Evolutionary conservation across 108 stramenopile genomes (phyloP).

Genomic region (Aurantiochytrium sp.): DNA sequence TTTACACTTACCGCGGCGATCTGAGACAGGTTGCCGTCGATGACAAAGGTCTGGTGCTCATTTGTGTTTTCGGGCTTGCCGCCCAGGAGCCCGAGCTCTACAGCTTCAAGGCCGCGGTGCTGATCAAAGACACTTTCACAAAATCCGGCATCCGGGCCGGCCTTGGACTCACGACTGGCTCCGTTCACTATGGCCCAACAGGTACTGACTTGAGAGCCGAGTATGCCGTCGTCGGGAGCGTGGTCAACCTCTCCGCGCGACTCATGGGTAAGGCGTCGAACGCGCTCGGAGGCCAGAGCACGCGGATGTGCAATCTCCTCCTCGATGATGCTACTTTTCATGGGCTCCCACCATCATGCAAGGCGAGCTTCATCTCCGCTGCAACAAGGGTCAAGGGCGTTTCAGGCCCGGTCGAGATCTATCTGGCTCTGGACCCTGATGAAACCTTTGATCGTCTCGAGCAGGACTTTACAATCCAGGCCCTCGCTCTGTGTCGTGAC

Average conservation of each 20-base stretch:
- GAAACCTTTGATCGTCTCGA: neutral
- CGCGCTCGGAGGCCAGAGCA: neutral
- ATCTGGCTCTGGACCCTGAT: neutral
- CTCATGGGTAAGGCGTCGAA: neutral
- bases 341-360: neutral
- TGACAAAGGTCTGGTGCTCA: slow-evolving; percentile 18
- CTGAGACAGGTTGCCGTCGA: neutral
- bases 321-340: neutral
- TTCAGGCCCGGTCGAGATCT: neutral
- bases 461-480: neutral
- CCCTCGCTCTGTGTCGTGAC: neutral
- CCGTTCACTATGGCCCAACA: neutral
- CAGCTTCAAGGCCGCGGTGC: neutral
- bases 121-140: neutral
- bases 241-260: neutral
- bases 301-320: neutral
- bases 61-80: neutral
- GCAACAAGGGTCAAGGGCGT: neutral
- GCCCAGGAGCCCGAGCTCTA: neutral
- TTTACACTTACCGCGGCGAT: neutral
- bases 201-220: neutral
- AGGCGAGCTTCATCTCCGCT: neutral
- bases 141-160: neutral
- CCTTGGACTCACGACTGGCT: neutral
- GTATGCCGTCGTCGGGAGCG: neutral